Evolutionary conservation across 768 basidiomycete species (phyloP).

Genomic region (Leccinum olivaceopallidum): DNA sequence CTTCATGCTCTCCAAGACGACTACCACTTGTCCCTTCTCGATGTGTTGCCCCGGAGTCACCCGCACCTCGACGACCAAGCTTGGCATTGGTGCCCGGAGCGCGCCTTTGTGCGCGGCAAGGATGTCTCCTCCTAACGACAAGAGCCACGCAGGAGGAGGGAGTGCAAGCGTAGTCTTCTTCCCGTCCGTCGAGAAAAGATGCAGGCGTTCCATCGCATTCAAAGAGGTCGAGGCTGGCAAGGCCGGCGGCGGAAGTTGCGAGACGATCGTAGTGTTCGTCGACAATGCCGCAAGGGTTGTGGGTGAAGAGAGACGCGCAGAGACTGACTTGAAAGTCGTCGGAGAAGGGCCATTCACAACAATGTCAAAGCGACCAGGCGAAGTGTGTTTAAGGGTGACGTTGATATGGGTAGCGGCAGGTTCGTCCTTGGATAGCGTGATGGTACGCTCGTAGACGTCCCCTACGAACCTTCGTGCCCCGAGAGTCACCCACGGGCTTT

Average conservation of each 20-base stretch:
- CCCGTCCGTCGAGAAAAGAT: constrained; percentile 63
- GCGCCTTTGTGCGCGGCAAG: constrained; percentile 58
- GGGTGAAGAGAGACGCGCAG: constrained; percentile 55
- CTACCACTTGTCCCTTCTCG: constrained; percentile 76
- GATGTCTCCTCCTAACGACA: constrained; percentile 63
- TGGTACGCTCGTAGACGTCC: constrained; percentile 59
- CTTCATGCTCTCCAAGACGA: constrained; percentile 96
- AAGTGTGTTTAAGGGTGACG: constrained; percentile 43
- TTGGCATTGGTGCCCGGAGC: constrained; percentile 88
- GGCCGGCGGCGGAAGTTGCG: constrained; percentile 58
- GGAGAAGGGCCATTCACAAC: constrained; percentile 38
- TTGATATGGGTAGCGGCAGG: constrained; percentile 36
- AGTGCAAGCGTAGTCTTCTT: constrained; percentile 64
- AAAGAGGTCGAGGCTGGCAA: constrained; percentile 55
- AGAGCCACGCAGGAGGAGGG: constrained; percentile 71
- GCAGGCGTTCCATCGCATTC: constrained; percentile 69
- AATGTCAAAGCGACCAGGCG: constrained; percentile 53
- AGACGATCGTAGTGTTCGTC: constrained; percentile 67
- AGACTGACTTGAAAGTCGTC: constrained; percentile 47
- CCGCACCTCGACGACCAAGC: constrained; percentile 84
- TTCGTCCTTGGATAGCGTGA: constrained; percentile 64
- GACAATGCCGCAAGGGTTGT: constrained; percentile 53
- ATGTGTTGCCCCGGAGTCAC: constrained; percentile 78
- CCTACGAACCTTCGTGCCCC: constrained; percentile 79
- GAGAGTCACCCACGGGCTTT: constrained; percentile 71